These are phyloP conservation scores for Xylariaceae sp. DNA, from an alignment of 2,329 filamentous ascomycete species.

Conservation along the genomic window DNA sequence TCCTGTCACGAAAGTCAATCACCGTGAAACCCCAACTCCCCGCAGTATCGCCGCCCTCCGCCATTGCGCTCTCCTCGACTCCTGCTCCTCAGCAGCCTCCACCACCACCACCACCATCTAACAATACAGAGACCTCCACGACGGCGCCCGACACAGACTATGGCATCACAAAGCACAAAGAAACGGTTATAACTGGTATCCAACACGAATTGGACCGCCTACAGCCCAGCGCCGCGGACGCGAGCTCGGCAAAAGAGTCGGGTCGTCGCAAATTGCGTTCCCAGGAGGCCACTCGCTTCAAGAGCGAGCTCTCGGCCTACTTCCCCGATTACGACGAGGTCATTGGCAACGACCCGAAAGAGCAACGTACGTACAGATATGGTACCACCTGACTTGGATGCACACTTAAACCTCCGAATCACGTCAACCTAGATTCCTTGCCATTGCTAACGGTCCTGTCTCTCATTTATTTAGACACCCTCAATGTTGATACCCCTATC, in stretches of 20 bases:
- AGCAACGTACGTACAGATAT: conserved; percentile 58
- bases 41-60: conserved; percentile 8
- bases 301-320: conserved; percentile 86
- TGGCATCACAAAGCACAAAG: conserved; percentile 45
- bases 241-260: conserved; percentile 44
- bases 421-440: no score
- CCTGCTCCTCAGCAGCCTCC: conserved; percentile 13
- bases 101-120: conserved; percentile 8
- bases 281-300: conserved; percentile 78
- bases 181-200: conserved; percentile 58
- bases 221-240: conserved; percentile 43
- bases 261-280: conserved; percentile 76
- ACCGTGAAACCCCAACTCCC: conserved; percentile 21
- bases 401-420: no score
- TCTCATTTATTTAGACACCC: conserved; percentile 53
- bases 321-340: conserved; percentile 94
- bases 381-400: neutral
- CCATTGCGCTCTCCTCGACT: conserved; percentile 5
- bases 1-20: conserved; percentile 33
- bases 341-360: conserved; percentile 77
- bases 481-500: conserved; percentile 70
- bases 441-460: no score
- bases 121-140: conserved; percentile 10
- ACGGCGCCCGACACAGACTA: conserved; percentile 21
- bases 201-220: conserved; percentile 56